Conservation (phyloP, 371 early-diverging fungal species). For the Rhizopus sp. region DNA sequence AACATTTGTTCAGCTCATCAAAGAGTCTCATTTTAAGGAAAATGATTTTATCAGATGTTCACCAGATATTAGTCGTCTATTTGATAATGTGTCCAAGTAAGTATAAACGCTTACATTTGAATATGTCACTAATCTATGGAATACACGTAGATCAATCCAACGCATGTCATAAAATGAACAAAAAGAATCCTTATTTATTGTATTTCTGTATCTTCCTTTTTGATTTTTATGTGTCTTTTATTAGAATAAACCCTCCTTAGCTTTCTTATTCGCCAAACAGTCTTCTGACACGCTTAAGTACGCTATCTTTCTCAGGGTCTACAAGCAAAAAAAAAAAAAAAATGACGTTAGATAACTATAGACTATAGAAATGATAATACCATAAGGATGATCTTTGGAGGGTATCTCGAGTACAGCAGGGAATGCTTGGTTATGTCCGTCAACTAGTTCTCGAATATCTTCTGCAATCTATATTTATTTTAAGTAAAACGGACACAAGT, state of each 20-base stretch:
- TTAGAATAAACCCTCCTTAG: too few species aligned
- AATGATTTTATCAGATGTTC: slow-evolving; percentile 67
- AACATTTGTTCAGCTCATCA: slow-evolving; percentile 93
- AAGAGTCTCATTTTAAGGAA: slow-evolving; percentile 84
- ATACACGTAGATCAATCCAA: slow-evolving; percentile 1
- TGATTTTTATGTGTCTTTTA: too few species aligned
- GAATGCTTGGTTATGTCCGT: slow-evolving; percentile 90
- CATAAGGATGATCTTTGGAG: slow-evolving; percentile 98
- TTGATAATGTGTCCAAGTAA: slow-evolving; percentile 66
- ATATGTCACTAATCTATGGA: neutral
- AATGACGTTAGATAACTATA: neutral
- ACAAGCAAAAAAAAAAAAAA: slow-evolving; percentile 10
- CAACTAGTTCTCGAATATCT: slow-evolving; percentile 86
- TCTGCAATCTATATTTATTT: slow-evolving; percentile 79
- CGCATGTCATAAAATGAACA: slow-evolving; percentile 1
- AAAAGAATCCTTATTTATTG: neutral
- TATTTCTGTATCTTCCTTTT: too few species aligned
- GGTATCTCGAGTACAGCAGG: slow-evolving; percentile 98
- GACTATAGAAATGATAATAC: slow-evolving; percentile 42
- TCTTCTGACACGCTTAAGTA: slow-evolving; percentile 93
- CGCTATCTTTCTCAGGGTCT: slow-evolving; percentile 90
- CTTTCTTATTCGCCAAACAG: slow-evolving; percentile 79
- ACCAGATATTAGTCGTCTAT: slow-evolving; percentile 68
- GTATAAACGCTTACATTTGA: neutral
- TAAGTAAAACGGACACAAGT: slow-evolving; percentile 2